Evolutionary conservation across 2,329 filamentous ascomycete genomes (phyloP), one percentile per base, ranked within the genome.

Genomic region (Stachybotrys chlorohalonatus): DNA sequence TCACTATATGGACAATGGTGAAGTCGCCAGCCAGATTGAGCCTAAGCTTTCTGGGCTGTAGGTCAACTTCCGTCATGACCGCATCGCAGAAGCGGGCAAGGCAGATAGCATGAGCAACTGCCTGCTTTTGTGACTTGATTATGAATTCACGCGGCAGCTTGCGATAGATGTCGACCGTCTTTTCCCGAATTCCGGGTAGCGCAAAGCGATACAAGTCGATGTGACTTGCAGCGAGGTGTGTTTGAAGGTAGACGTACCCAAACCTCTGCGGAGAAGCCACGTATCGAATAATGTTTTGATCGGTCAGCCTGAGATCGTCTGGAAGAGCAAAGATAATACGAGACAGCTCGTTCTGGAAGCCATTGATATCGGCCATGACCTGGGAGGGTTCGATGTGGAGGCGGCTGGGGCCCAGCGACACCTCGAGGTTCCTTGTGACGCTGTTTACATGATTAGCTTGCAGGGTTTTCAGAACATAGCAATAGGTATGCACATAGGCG

Each of bases 171-270:
- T 71, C 68, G 9, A 64, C 56, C 5, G 64, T 64, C 0, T 65
- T 62, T 30, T 70, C 69, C 13, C 65, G 60, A 1, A 71, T 61
- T 1, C 68, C 68, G 0, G 71, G 71, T 7, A 74, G 59, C 13
- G 68, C 66, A 54, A 73, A 71, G 11, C 71, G 65, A 55, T 74
- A 74, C 7, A 74, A 58, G 36, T 74, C 70, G 11, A 73, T 65
- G 53, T 74, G 69, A 45, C 68, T 63, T 7, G 66, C 63, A 31
- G 67, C 68, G 16, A 73, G 62, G 51, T 67, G 65, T 1, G 66
- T 68, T 57, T 73, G 70, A 31, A 74, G 63, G 57, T 69, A 70
- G 36, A 72, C 64, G 49, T 70, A 74, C 30, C 67, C 68, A 6
- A 64, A 59, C 24, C 67, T 62, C 47, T 73, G 63, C 4, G 64